Evolutionary conservation across 345 rosid genomes (phyloP), one percentile per base, ranked within the genome.

Genomic region (Ricinus communis): DNA sequence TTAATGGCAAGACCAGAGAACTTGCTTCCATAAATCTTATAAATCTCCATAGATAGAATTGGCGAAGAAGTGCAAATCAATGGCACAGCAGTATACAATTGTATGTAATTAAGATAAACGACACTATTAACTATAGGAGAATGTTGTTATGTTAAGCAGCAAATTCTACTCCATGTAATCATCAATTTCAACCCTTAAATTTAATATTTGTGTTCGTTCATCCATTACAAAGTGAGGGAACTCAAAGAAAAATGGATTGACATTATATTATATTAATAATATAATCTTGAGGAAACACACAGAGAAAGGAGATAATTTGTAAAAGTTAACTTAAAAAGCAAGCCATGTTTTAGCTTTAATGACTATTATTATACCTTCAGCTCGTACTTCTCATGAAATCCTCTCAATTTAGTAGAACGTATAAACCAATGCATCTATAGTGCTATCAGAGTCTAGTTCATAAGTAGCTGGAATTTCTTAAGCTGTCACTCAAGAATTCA

Each of bases 121-220:
- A 30, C 62, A 22, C 1, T 53, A 6, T 68, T 54, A n/a, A 52
- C 16, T n/a, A n/a, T 10, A 4, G 22, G 21, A 21, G 33, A 15
- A 60, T 9, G 33, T 33, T 49, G 40, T 28, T 11, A 60, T 25
- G 21, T n/a, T 52, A 54, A 70, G 33, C 25, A 31, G 66, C 14
- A 70, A 21, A 38, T 70, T 52, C 38, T 38, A 36, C 5, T 61
- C 21, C 24, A 60, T 45, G n/a, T n/a, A n/a, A n/a, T n/a, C n/a
- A n/a, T n/a, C n/a, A n/a, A n/a, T n/a, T n/a, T n/a, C n/a, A n/a
- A n/a, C n/a, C n/a, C n/a, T n/a, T n/a, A n/a, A n/a, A 6, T 14
- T 36, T 13, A 43, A 62, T 22, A 22, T n/a, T 15, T 41, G 31
- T 41, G 19, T 22, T 21, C 31, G 13, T 30, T 4, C 57, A 11